Evolutionary conservation across 495 filamentous ascomycete species (phyloP).

Genomic region (Amphirosellinia nigrospora): DNA sequence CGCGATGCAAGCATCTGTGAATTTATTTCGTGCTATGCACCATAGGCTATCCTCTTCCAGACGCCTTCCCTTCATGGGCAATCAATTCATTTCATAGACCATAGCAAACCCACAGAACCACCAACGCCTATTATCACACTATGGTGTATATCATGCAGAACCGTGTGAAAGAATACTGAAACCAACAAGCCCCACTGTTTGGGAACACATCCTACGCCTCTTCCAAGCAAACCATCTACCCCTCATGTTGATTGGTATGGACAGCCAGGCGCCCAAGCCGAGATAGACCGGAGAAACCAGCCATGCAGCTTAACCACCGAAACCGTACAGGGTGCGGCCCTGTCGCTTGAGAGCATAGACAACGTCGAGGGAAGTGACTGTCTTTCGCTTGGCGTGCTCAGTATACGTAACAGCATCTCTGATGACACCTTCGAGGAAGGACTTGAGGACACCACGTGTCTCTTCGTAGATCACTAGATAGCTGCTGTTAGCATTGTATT

Average conservation of each 20-base stretch:
- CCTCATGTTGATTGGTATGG: neutral
- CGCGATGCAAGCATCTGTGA: constrained; percentile 1
- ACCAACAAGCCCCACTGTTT: constrained; percentile 16
- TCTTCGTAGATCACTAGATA: constrained; percentile 99
- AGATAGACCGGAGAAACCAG: neutral
- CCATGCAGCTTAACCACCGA: constrained; percentile 78
- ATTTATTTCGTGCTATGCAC: constrained; percentile 22
- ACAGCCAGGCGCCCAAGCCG: neutral
- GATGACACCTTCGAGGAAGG: constrained; percentile 99
- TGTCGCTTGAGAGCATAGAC: constrained; percentile 96
- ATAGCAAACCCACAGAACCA: constrained; percentile 32
- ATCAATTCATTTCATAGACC: constrained; percentile 34
- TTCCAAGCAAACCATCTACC: neutral
- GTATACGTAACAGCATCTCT: constrained; percentile 98
- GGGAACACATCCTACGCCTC: constrained; percentile 14
- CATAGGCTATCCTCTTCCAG: constrained; percentile 20
- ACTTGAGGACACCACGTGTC: constrained; percentile 99
- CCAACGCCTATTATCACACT: constrained; percentile 40
- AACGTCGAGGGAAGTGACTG: constrained; percentile 92
- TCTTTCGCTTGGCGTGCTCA: constrained; percentile 98
- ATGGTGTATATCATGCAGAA: constrained; percentile 39
- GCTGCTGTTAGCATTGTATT: constrained; percentile 77
- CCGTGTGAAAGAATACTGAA: constrained; percentile 34
- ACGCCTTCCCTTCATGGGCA: constrained; percentile 22
- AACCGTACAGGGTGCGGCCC: constrained; percentile 96